Base-by-base conservation (phyloP, 331 rosid genomes). In the Saraca asoca region DNA sequence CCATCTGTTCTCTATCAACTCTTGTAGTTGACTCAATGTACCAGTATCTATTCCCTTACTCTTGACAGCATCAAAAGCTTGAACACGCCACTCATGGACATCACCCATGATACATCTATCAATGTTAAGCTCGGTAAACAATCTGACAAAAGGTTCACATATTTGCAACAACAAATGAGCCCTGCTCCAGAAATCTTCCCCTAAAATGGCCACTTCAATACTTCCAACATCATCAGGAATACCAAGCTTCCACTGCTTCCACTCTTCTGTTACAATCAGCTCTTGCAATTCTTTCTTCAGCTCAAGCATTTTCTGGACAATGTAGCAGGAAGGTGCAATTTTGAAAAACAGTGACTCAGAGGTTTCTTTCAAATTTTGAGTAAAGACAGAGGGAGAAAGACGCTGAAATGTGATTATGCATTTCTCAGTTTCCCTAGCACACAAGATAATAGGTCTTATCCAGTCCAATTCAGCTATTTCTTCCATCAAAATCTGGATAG, bases 211-310 rank as follows among this genome's bases (percentile, higher is more conserved):
- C 64, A 75, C 71, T 72, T 83, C 91, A 15, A 76, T 19, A 38
- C 70, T 68, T 70, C 31, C 66, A 68, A 79, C 57, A 49, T 80
- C 76, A 12, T 70, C 71, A 0, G 70, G 24, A 20, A 62, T 13
- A 60, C 68, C 62, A n/a, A 78, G 70, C 69, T 83, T 86, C 86
- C 86, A 82, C 41, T 80, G 75, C 74, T 82, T 85, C 85, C 88
- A 86, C 64, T 75, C 83, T 37, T 83, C 83, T 29, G 70, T 41
- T 7, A 24, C 78, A 69, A 75, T 74, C 11, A 59, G 44, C 65
- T 73, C 78, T 68, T 57, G 72, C 9, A 79, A 80, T 53, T 31
- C 70, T 71, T 79, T 72, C 82, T 81, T 81, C 15, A 76, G 73
- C 55, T 81, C 77, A 65, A 76, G 69, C 46, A 74, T 35, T 75